These are phyloP conservation scores for Fraxinus floribunda DNA, from an alignment of 305 asterid species.

Conservation along the genomic window DNA sequence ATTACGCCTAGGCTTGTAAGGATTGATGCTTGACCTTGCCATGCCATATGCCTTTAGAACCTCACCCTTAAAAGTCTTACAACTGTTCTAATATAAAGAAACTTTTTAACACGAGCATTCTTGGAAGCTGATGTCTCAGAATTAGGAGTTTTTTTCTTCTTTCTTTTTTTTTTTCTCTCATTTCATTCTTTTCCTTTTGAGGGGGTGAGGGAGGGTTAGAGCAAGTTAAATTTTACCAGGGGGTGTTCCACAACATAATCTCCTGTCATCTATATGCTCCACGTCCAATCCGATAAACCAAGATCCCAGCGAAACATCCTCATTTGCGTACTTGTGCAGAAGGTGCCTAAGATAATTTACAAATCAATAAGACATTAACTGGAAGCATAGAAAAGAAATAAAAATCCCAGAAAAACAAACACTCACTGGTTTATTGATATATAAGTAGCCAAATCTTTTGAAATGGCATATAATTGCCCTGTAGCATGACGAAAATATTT, in stretches of 20 bases:
- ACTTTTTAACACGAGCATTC: background rate
- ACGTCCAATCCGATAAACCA: background rate
- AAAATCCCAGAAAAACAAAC: background rate
- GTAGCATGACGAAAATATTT: background rate
- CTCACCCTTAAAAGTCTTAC: background rate
- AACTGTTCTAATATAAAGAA: background rate
- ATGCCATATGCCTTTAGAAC: background rate
- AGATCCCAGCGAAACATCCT: background rate
- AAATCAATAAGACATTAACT: background rate
- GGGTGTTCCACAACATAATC: background rate
- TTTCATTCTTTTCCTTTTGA: background rate
- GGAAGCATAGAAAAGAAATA: background rate
- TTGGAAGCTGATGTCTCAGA: background rate
- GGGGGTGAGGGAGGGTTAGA: background rate
- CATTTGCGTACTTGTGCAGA: background rate
- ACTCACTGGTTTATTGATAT: background rate
- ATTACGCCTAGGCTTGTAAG: background rate
- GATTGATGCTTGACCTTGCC: background rate
- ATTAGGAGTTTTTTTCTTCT: background rate
- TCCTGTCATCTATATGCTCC: background rate
- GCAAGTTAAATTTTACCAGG: background rate
- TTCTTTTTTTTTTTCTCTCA: background rate
- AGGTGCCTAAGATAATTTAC: background rate
- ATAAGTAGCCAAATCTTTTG: background rate
- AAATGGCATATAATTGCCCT: background rate